phyloP scores from a whole-genome alignment of 73 alveolate species.

The Paraurostyla sp. region DNA sequence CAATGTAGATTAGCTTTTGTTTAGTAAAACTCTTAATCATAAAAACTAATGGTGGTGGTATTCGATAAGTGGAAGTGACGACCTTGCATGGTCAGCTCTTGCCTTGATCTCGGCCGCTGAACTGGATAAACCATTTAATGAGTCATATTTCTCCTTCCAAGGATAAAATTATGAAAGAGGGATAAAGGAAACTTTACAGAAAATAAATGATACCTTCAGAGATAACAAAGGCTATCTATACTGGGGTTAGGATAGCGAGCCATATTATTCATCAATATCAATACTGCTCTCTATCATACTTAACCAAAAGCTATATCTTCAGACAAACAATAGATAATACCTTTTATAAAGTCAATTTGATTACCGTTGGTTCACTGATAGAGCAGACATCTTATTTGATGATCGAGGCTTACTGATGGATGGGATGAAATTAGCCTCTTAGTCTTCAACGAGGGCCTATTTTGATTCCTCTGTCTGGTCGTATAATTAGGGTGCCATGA shows the following conservation, averaged over 20 bases:
- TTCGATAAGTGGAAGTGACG: background rate
- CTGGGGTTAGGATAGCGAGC: background rate
- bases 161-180: background rate
- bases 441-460: no score
- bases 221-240: background rate
- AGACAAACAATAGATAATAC: background rate
- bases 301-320: background rate
- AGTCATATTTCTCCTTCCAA: background rate
- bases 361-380: background rate
- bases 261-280: background rate
- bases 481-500: slow-evolving; percentile 6
- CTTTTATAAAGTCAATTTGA: background rate
- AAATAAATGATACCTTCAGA: background rate
- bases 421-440: background rate
- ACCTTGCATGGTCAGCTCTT: background rate
- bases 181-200: background rate
- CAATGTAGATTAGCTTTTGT: background rate
- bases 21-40: background rate
- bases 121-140: background rate
- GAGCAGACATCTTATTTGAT: background rate
- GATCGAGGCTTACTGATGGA: background rate
- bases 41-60: slow-evolving; percentile 6
- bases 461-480: background rate
- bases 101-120: background rate
- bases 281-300: background rate